Evolutionary conservation across 1,284 basidiomycete genomes (phyloP), one percentile per base, ranked within the genome.

Genomic region (Pterulicium gracile): DNA sequence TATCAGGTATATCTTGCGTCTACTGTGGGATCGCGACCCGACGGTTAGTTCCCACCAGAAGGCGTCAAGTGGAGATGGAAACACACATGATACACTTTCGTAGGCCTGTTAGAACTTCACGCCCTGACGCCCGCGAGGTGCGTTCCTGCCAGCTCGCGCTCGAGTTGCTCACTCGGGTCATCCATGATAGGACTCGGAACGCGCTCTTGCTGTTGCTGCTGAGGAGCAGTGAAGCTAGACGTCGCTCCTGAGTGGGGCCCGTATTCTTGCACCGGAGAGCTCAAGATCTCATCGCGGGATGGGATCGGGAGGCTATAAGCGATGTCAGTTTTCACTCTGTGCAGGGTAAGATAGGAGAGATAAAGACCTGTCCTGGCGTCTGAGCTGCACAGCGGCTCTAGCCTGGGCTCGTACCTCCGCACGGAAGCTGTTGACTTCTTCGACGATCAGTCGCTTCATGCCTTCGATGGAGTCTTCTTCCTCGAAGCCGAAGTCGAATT

Each of bases 401-500:
- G 82, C 81, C 54, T 87, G 86, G 13, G 73, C 70, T 44, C 92
- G 77, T 2, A 96, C 92, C 58, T 92, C 83, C 15, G 80, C 73
- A 24, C 92, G 77, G 77, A 96, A 96, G n/a, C 72, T 65, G 51
- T 81, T 82, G 32, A 98, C 94, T 66, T 98, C 95, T 32, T 95
- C 81, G 12, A 98, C 79, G 56, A 99, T 99, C 57, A 98, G 67
- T 53, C 79, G 79, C 66, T 95, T 91, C 96, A 99, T 99, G 18
- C 96, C 96, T 47, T 96, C 90, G 50, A 94, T 93, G 46, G 84
- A 82, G 53, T 98, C 95, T 63, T 98, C 95, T 52, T 86, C 83
- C 66, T 99, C 96, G 55, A 99, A 98, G n/a, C 82, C 76, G 61
- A 99, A 98, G 66, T 98, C 93, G 57, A 98, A 98, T 67, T 87